phyloP scores from a whole-genome alignment of 192 early-diverging fungal species.

The Coemansia sp. region DNA sequence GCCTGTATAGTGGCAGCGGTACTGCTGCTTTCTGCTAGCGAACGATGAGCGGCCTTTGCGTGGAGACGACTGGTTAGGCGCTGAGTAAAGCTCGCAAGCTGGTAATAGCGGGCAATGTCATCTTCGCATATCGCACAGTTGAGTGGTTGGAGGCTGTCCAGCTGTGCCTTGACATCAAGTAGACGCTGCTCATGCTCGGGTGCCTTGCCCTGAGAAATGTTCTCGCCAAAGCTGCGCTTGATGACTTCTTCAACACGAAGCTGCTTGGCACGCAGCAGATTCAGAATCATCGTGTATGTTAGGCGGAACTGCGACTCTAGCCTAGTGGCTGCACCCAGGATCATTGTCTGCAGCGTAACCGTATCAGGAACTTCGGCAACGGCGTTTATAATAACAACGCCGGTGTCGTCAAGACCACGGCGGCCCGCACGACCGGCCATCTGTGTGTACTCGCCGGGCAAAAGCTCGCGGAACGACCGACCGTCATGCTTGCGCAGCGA shows the following conservation, averaged over 20 bases:
- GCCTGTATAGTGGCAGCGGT: slow-evolving; percentile 64
- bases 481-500: slow-evolving; percentile 92
- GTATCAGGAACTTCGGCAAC: slow-evolving; percentile 65
- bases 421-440: slow-evolving; percentile 98
- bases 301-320: slow-evolving; percentile 93
- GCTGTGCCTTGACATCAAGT: slow-evolving; percentile 65
- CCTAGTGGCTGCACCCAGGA: slow-evolving; percentile 85
- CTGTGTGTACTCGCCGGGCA: slow-evolving; percentile 98
- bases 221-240: slow-evolving; percentile 95
- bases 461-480: slow-evolving; percentile 76
- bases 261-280: slow-evolving; percentile 90
- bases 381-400: slow-evolving; percentile 81
- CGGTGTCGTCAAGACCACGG: slow-evolving; percentile 88
- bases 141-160: slow-evolving; percentile 63
- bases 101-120: slow-evolving; percentile 76
- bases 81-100: slow-evolving; percentile 37
- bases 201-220: slow-evolving; percentile 77
- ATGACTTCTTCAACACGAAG: slow-evolving; percentile 98
- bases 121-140: slow-evolving; percentile 77
- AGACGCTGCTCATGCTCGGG: slow-evolving; percentile 77
- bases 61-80: slow-evolving; percentile 40
- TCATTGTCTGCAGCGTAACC: slow-evolving; percentile 69
- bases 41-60: slow-evolving; percentile 29
- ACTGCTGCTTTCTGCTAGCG: slow-evolving; percentile 33
- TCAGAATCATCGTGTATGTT: slow-evolving; percentile 98